A percentile compares a stretch with the other conserved stretches of the same genome.
Conservation (phyloP, 345 rosid genomes). For the Melaleuca alternifolia region DNA sequence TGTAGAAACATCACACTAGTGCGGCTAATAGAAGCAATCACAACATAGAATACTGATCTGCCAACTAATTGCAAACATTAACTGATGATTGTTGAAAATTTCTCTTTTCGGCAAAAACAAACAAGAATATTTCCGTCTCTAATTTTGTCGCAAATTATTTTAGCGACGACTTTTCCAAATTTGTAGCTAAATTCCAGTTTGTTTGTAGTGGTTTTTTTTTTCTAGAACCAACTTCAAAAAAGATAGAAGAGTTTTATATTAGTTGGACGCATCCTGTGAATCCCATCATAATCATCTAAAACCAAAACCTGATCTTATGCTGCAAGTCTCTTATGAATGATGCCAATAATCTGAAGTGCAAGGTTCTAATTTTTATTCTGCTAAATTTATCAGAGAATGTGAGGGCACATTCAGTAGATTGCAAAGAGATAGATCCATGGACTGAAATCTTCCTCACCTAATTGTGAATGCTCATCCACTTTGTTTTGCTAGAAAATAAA, state of each 20-base stretch:
- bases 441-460: neutral
- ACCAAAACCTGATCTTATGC: neutral
- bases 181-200: too few relatives aligned
- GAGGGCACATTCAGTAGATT: neutral
- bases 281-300: conserved; percentile 10
- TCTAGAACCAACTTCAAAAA: neutral
- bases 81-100: neutral
- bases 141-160: too few relatives aligned
- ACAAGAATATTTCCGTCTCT: too few relatives aligned
- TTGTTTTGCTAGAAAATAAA: neutral
- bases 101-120: neutral
- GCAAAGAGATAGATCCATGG: neutral
- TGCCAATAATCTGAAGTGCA: neutral
- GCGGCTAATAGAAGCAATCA: neutral
- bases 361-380: neutral
- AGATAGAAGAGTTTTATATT: neutral
- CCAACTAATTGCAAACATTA: neutral
- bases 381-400: neutral
- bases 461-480: neutral
- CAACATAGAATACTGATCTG: neutral
- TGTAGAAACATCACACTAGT: neutral
- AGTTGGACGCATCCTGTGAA: conserved; percentile 10
- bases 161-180: too few relatives aligned
- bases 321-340: too few relatives aligned
- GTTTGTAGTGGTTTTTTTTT: too few relatives aligned